Base-by-base conservation (phyloP, 768 basidiomycete species). In the Candolleomyces aberdarensis region DNA sequence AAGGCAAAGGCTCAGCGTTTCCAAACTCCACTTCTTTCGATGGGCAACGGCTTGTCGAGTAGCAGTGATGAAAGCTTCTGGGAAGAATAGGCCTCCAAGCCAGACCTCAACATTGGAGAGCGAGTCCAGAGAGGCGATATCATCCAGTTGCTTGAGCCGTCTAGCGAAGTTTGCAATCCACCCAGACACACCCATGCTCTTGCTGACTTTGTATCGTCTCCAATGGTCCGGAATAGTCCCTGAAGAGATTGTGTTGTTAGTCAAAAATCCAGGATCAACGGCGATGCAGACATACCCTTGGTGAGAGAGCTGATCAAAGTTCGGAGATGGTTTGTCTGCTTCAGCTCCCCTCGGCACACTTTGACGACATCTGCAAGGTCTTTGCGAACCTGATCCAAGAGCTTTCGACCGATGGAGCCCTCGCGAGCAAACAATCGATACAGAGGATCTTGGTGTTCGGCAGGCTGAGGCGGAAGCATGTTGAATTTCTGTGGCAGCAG, bases 241-340 rank as follows among this genome's bases (percentile, higher is more conserved):
- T 97, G 68, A 20, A 61, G 47, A 39, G 48, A 58, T 32, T 13
- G 14, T 9, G 52, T 57, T 11, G 56, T 71, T 63, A 53, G 56
- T 54, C 8, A 67, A 59, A 22, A 59, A 56, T 48, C 31, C 10
- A 22, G 14, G 13, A 41, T 46, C 6, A 52, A 39, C 19, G 47
- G 57, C 41, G 36, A 19, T 48, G 36, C 7, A 6, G 32, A 39
- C 75, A 52, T 64, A 89, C 96, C 95, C 81, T 96, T 97, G 13
- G 89, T 95, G 60, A 96, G 76, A 40, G 87, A 82, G 65, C 92
- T 92, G 87, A 98, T 91, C 29, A 99, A 78, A 4, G 85, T 86
- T n/a, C 97, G 88, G 31, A 96, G 78, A 69, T 97, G 93, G 70
- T 99, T 99, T 1, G 96, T 98, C 74, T 97, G 96, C 79, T 97